phyloP scores from a whole-genome alignment of 352 stramenopile species.

The Phytopythium cucurbitacearum region DNA sequence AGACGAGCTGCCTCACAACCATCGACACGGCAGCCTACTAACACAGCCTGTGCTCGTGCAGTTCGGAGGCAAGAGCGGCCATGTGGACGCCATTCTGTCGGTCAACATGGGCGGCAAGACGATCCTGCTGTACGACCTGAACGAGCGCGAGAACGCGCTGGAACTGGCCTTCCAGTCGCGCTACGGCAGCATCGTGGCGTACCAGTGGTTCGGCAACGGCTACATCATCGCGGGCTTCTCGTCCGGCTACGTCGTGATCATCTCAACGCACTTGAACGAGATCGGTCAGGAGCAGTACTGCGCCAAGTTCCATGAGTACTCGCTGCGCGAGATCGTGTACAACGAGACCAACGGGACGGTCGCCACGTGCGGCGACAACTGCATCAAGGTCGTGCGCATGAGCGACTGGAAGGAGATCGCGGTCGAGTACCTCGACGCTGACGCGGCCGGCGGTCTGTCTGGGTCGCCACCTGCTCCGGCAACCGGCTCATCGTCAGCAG shows the following conservation, averaged over 20 bases:
- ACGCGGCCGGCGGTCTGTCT: slow-evolving; percentile 15
- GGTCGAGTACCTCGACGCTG: slow-evolving; percentile 68
- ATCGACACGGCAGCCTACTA: too few species aligned
- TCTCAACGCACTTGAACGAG: slow-evolving; percentile 87
- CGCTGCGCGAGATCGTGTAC: slow-evolving; percentile 73
- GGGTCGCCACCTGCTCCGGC: slow-evolving; percentile 10
- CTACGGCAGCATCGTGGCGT: slow-evolving; percentile 88
- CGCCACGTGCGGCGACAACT: slow-evolving; percentile 83
- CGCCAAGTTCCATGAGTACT: slow-evolving; percentile 78
- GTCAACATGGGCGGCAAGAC: slow-evolving; percentile 90
- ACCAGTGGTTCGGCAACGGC: slow-evolving; percentile 88
- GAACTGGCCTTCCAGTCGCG: slow-evolving; percentile 89
- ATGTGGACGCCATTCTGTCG: slow-evolving; percentile 76
- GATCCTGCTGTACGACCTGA: slow-evolving; percentile 86
- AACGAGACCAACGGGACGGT: slow-evolving; percentile 83
- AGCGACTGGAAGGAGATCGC: slow-evolving; percentile 87
- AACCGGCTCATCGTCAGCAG: background rate
- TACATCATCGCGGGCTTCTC: slow-evolving; percentile 91
- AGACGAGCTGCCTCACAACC: too few species aligned
- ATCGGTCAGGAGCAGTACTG: slow-evolving; percentile 87
- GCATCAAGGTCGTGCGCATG: slow-evolving; percentile 91
- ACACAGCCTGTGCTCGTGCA: slow-evolving; percentile 5
- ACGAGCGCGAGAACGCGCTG: slow-evolving; percentile 85
- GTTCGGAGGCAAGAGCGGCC: slow-evolving; percentile 69
- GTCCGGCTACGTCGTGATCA: slow-evolving; percentile 88